phyloP scores from a whole-genome alignment of 805 yeast species.

The Sungouiella thailandica region DNA sequence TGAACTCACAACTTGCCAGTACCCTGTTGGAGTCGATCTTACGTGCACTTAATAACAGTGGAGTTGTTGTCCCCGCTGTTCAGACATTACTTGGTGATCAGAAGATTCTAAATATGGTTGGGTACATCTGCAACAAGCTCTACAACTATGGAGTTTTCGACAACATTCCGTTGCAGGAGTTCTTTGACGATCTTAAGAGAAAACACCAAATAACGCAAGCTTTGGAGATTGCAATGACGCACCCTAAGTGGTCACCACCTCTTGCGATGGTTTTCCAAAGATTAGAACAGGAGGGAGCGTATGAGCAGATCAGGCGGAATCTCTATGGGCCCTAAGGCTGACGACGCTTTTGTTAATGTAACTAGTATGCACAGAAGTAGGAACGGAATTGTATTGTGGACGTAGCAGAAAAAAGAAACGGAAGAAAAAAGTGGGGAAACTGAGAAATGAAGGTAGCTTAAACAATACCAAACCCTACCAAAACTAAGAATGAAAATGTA shows the following conservation, averaged over 20 bases:
- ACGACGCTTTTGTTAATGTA: too few species aligned
- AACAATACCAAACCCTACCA: too few species aligned
- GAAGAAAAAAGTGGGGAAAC: too few species aligned
- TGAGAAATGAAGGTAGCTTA: too few species aligned
- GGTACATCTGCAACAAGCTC: constrained; percentile 21
- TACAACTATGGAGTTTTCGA: constrained; percentile 31
- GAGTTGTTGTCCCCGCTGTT: constrained; percentile 23
- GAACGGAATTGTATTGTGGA: too few species aligned
- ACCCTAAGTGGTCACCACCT: constrained; percentile 27
- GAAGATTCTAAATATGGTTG: constrained; percentile 15
- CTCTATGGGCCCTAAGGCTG: constrained; percentile 24
- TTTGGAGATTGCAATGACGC: constrained; percentile 22
- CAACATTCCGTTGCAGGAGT: constrained; percentile 22
- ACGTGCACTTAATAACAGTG: constrained; percentile 27
- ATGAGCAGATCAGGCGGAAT: constrained; percentile 23
- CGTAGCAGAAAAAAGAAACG: too few species aligned
- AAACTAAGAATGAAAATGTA: background rate
- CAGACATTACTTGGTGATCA: constrained; percentile 21
- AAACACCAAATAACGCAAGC: constrained; percentile 16
- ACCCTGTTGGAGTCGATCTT: constrained; percentile 21
- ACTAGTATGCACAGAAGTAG: too few species aligned
- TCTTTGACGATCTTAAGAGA: constrained; percentile 21
- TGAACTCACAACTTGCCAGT: constrained; percentile 17
- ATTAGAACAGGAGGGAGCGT: constrained; percentile 28
- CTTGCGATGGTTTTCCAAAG: constrained; percentile 26